Evolutionary conservation across 2,329 filamentous ascomycete genomes (phyloP), one percentile per base, ranked within the genome.

Genomic region (Cucurbitaria berberidis): DNA sequence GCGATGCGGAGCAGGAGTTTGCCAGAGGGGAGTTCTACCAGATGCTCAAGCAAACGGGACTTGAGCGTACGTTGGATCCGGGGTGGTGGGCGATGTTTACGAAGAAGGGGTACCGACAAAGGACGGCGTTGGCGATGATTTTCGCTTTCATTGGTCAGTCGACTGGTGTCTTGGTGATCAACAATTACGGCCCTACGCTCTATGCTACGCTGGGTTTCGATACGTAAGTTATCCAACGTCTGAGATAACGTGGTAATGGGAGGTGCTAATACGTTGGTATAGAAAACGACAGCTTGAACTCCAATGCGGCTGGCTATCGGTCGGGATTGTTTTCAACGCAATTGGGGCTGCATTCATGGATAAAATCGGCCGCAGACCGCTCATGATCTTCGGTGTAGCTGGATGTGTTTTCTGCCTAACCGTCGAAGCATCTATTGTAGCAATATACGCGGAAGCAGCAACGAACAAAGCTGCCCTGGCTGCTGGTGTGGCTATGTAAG

Each of bases 11-110:
- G 24, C 48, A 65, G 38, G 53, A 55, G 34, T 67, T 67, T 50
- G 64, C 66, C 0, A 27, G 57, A 39, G 51, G 52, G 22, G 66
- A 68, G 38, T 69, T 69, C 48, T 67, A 68, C 32, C 65, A 69
- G 42, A 69, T 69, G 55, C 50, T 57, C n/a, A 63, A 66, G 38
- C 66, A 69, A 32, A 52, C 56, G 15, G 60, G 59, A 18, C 27
- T 57, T 1, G 66, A 69, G 32, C 47, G 55, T 1, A 68, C 56
- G 3, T 42, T 68, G 35, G 53, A 65, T 10, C 52, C 58, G 16
- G 53, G 47, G 3, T 58, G 57, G 57, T 21, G 29, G 16, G 57
- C 63, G 5, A 64, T 67, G 64, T 66, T 69, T 39, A 60, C 51
- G 10, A 64, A 62, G 38, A 58, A 60, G 26, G 54, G 53, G 5